Conservation (phyloP, 345 rosid genomes). For the Bruguiera parviflora region DNA sequence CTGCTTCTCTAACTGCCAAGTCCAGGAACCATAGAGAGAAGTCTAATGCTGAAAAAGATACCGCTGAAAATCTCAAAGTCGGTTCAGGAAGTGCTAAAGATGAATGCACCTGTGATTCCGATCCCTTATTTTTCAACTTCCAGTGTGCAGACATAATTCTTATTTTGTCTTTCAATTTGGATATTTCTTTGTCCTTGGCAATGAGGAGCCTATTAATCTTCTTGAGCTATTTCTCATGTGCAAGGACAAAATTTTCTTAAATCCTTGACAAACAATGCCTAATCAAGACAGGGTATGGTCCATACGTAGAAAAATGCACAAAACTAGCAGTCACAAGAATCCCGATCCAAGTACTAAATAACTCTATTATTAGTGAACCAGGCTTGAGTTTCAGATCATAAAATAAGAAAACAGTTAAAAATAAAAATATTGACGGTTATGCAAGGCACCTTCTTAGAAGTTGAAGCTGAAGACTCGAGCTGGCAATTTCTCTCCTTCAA, state of each 20-base stretch:
- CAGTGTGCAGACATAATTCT: conserved; percentile 76
- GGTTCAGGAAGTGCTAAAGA: not conserved
- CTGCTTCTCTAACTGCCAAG: conserved; percentile 77
- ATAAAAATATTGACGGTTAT: too few relatives aligned
- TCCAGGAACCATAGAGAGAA: not conserved
- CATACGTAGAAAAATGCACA: conserved; percentile 4
- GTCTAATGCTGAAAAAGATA: not conserved
- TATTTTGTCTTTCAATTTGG: conserved; percentile 67
- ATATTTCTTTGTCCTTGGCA: conserved; percentile 69
- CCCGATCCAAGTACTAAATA: conserved; percentile 7
- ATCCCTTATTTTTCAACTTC: conserved; percentile 73
- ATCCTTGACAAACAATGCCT: conserved; percentile 3
- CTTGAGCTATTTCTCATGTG: conserved; percentile 15
- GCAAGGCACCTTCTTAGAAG: conserved; percentile 63
- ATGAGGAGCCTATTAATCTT: conserved; percentile 52
- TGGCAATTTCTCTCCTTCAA: conserved; percentile 56
- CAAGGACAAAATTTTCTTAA: conserved; percentile 5
- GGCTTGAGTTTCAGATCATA: conserved; percentile 14
- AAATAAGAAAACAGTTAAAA: not conserved
- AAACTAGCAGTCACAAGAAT: conserved; percentile 2
- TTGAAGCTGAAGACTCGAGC: conserved; percentile 60
- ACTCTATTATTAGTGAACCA: conserved; percentile 10
- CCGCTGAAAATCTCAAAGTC: not conserved
- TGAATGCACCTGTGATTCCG: conserved; percentile 68
- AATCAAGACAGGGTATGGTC: not conserved